A percentile compares a stretch with the other conserved stretches of the same genome.
Evolutionary conservation across 352 stramenopile species (phyloP).

Genomic region (Globisporangium camurandrum): DNA sequence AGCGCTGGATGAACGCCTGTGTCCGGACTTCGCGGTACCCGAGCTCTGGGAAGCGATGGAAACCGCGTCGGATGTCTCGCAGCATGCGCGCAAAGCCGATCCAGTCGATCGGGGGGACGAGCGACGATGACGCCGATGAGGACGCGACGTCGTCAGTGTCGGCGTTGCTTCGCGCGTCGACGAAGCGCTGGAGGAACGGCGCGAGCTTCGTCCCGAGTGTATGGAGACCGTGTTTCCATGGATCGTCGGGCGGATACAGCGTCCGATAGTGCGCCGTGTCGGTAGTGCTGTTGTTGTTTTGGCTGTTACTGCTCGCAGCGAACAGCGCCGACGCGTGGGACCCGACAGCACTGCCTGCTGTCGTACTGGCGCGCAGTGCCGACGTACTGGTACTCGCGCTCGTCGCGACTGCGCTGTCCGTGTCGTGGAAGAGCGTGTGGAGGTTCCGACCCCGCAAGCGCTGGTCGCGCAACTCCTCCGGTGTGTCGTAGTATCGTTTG

Average conservation of each 20-base stretch:
- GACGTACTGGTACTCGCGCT: background rate
- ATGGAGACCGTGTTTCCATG: conserved; percentile 60
- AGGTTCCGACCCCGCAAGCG: conserved; percentile 53
- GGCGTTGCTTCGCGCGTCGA: conserved; percentile 24
- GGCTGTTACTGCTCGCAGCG: too few species aligned
- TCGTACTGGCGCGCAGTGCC: background rate
- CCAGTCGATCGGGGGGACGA: conserved; percentile 35
- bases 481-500: conserved; percentile 73
- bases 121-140: background rate
- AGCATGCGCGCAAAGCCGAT: conserved; percentile 64
- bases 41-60: conserved; percentile 90
- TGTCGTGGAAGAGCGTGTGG: conserved; percentile 5
- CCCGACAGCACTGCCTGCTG: background rate
- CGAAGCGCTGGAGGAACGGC: conserved; percentile 61
- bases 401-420: too few species aligned
- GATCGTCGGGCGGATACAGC: conserved; percentile 54
- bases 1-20: conserved; percentile 73
- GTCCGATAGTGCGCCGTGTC: conserved; percentile 20
- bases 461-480: conserved; percentile 66
- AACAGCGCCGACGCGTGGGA: background rate
- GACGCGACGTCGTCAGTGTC: background rate
- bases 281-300: background rate
- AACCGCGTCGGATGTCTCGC: conserved; percentile 65
- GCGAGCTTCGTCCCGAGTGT: conserved; percentile 39
- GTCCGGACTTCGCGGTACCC: conserved; percentile 88